Evolutionary conservation across 495 filamentous ascomycete species (phyloP), one percentile per base, ranked within the genome.

Genomic region (Penicillium alfredii): DNA sequence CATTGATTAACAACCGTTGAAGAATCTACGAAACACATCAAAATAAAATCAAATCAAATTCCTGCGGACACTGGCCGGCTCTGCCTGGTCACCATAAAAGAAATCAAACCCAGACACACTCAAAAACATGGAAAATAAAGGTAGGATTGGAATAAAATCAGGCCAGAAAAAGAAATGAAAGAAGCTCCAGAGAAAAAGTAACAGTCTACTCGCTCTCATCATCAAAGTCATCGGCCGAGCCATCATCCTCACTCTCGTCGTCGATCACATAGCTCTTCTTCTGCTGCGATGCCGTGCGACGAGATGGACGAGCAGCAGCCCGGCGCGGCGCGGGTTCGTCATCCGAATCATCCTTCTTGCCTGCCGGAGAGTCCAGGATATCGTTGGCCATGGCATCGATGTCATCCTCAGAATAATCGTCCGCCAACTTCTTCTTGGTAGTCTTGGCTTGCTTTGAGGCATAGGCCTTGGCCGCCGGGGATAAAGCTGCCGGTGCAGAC

Each of bases 391-490:
- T 63, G 15, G 64, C 69, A 30, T 76, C 68, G 19, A 68, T 70
- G 27, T 68, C 68, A 42, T 69, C 67, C 38, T 75, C 58, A 13
- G 61, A 67, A 35, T 64, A 45, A 19, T 68, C 65, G 37, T 68
- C 60, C 5, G 32, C 48, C 4, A 53, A 26, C 27, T 58, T 57
- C 47, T 66, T 66, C 50, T 63, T 67, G 37, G 69, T 64, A 0
- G 69, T 51, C 59, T 82, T 83, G 20, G 71, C 71, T 33, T 80
- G 72, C 65, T 85, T 88, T 2, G 79, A 74, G 10, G 82, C 84
- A 55, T 92, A 90, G 0, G 81, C 83, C 56, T 90, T 92, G 8
- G 85, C 86, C 4, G 82, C 84, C 0, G 87, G 84, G 8, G 82
- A 86, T 10, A 87, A 64, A 4, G 61, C 44, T 6, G 58, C 51